phyloP scores from a whole-genome alignment of 2,329 filamentous ascomycete genomes.

The Penicillium aurantiogriseum region DNA sequence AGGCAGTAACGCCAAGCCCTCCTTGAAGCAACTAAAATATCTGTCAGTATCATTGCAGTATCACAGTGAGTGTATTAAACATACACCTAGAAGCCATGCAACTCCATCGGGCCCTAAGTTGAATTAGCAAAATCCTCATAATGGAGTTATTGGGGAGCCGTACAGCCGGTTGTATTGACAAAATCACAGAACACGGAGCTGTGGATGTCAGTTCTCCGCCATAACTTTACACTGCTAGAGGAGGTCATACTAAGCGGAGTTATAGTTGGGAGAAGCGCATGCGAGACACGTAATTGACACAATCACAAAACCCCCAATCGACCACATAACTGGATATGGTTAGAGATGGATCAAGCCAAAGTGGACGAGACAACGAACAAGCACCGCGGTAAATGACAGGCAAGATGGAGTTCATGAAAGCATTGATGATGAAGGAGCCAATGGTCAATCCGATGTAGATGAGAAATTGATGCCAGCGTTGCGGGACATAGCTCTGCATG shows the following conservation, averaged over 20 bases:
- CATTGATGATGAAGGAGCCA: conserved; percentile 62
- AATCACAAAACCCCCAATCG: conserved; percentile 64
- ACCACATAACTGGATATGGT: conserved; percentile 58
- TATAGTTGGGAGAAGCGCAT: conserved; percentile 64
- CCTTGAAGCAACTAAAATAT: conserved; percentile 44
- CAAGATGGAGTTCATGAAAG: conserved; percentile 61
- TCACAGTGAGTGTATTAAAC: background rate
- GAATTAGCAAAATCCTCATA: conserved; percentile 10
- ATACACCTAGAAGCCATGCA: conserved; percentile 43
- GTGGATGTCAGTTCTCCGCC: background rate
- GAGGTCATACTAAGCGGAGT: conserved; percentile 53
- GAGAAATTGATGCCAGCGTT: conserved; percentile 69
- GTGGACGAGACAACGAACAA: conserved; percentile 31
- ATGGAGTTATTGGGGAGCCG: background rate
- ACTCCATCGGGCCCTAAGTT: conserved; percentile 59
- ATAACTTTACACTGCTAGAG: background rate
- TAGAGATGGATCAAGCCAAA: background rate
- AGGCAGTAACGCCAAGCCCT: conserved; percentile 53
- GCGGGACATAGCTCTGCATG: conserved; percentile 48
- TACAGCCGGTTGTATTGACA: conserved; percentile 64
- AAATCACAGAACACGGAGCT: conserved; percentile 60
- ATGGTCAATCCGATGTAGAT: conserved; percentile 66
- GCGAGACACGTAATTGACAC: conserved; percentile 68
- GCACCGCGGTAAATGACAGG: conserved; percentile 66
- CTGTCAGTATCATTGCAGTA: conserved; percentile 9